Base-by-base conservation (phyloP, 495 filamentous ascomycete genomes). In the Neurospora sp. region DNA sequence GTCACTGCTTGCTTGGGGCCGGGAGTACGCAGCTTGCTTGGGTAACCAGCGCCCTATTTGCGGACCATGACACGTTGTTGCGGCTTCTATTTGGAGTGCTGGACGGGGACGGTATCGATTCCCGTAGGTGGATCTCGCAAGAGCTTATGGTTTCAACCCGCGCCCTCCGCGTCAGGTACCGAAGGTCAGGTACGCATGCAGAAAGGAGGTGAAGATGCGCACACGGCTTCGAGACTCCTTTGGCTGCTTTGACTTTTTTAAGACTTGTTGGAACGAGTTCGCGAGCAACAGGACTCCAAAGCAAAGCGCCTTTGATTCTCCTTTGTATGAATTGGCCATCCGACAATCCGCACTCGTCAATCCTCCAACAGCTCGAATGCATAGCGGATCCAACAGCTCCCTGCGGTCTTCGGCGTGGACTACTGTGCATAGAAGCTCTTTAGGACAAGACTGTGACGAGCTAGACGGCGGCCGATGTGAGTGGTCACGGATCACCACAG, bases 401-500 rank as follows among this genome's bases (percentile, higher is more conserved):
- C 53, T 65, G 53, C 12, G 53, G 14, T 35, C 27, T 65, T 18
- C 53, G 4, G 53, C 53, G 53, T 37, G 27, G 27, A 65, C 53
- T 37, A 65, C 14, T 65, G 53, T 65, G 53, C 53, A 61, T 31
- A 61, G 53, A 65, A 65, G 14, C 53, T 31, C 27, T 18, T 59
- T 35, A 16, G 53, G 27, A 65, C 53, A 35, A 65, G 31, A 65
- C 53, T 35, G 53, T 65, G 53, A 65, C 27, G 53, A 65, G 53
- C 53, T 61, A 65, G 14, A 65, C 53, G 53, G 53, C 53, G 27
- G 27, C 53, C 53, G 14, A 35, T 35, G 53, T 76, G 68, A 76
- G 69, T 76, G 76, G 75, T 70, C 39, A 53, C 61, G 72, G 72
- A n/a, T 37, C 70, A 61, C 42, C 70, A 59, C 42, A 71, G 69